phyloP scores from a whole-genome alignment of 164 flowering plant species.

The Brasenia schreberi region DNA sequence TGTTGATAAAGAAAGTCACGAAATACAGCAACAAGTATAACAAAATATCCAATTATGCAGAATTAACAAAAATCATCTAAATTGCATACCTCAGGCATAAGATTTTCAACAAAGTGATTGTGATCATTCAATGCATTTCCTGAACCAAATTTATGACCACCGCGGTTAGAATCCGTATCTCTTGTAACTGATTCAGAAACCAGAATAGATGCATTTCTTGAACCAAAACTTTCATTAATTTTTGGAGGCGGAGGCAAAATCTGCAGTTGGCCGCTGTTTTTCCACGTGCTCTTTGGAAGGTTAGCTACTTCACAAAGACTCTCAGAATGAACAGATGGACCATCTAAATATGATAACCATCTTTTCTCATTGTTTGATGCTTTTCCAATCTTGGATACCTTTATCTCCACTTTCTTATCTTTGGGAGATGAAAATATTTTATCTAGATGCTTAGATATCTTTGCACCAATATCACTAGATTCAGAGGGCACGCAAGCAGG shows the following conservation, averaged over 20 bases:
- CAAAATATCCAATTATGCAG: too few species aligned
- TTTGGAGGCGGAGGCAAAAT: neutral
- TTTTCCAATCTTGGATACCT: slow-evolving; percentile 2
- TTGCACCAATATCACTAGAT: slow-evolving; percentile 47
- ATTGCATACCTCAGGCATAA: slow-evolving; percentile 21
- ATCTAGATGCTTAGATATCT: slow-evolving; percentile 71
- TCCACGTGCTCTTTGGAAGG: neutral
- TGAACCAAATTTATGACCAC: slow-evolving; percentile 2
- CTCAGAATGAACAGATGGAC: neutral
- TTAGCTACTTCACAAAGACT: neutral
- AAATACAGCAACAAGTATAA: too few species aligned
- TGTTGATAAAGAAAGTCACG: too few species aligned
- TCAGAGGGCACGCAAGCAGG: slow-evolving; percentile 33
- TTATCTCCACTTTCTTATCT: slow-evolving; percentile 51
- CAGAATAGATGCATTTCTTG: slow-evolving; percentile 9
- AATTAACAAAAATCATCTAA: too few species aligned
- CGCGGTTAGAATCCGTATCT: slow-evolving; percentile 1
- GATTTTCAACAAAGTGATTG: slow-evolving; percentile 4
- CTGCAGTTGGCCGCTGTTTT: neutral
- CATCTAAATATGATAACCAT: neutral
- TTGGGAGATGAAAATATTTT: slow-evolving; percentile 47
- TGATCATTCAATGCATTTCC: slow-evolving; percentile 1
- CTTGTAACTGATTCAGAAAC: slow-evolving; percentile 9
- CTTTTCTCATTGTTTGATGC: neutral
- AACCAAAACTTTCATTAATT: slow-evolving; percentile 11